Conservation (phyloP, 176 grass and related monocot species). For the Olyra latifolia region DNA sequence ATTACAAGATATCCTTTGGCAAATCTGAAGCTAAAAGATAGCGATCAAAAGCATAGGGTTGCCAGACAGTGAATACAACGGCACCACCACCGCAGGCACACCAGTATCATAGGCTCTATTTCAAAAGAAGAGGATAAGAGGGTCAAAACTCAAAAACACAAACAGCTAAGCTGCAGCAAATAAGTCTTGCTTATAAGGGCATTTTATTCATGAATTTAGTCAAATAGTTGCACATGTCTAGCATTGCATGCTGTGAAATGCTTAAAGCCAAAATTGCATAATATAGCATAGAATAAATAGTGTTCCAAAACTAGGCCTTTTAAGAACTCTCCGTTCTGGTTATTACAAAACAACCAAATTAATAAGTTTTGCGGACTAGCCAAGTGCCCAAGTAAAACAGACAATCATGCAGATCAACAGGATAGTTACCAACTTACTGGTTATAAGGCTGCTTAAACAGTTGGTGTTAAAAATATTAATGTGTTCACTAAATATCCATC, state of each 20-base stretch:
- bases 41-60: slow-evolving; percentile 23
- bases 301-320: not conserved
- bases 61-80: slow-evolving; percentile 38
- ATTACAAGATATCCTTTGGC: slow-evolving; percentile 43
- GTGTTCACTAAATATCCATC: not conserved
- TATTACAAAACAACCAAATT: not conserved
- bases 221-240: not conserved
- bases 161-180: slow-evolving; percentile 4
- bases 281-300: not conserved
- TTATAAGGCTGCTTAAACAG: not conserved
- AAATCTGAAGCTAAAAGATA: slow-evolving; percentile 46
- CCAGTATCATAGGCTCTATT: slow-evolving; percentile 19
- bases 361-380: not conserved
- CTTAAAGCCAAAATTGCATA: slow-evolving; percentile 7
- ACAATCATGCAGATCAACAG: not conserved
- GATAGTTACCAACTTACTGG: not conserved
- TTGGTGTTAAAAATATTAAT: not conserved
- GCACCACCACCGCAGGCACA: slow-evolving; percentile 31
- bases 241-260: not conserved
- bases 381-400: not conserved
- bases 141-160: slow-evolving; percentile 33
- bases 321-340: not conserved
- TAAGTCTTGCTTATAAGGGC: slow-evolving; percentile 2
- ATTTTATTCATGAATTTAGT: not conserved
- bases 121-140: slow-evolving; percentile 28